Conservation (phyloP, 2,329 filamentous ascomycete species). For the Sporothrix curviconia region DNA sequence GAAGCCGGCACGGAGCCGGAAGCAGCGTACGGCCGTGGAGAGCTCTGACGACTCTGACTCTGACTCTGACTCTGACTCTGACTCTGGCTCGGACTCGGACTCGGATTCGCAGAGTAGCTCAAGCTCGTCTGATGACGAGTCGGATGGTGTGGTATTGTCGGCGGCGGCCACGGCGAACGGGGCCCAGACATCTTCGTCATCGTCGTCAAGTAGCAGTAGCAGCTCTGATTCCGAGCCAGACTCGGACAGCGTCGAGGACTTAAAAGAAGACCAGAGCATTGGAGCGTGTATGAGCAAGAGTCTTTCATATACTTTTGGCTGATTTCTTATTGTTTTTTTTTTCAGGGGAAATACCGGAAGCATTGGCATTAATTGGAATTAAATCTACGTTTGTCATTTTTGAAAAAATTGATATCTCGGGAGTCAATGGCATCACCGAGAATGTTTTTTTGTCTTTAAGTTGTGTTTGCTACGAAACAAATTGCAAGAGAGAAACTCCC, state of each 20-base stretch:
- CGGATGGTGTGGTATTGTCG: constrained; percentile 10
- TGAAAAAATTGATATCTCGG: too few relatives aligned
- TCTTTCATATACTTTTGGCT: too few relatives aligned
- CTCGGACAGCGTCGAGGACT: neutral
- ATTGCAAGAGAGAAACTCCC: too few relatives aligned
- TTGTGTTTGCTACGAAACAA: too few relatives aligned
- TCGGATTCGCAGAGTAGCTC: constrained; percentile 11
- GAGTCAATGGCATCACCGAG: too few relatives aligned
- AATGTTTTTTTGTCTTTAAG: too few relatives aligned
- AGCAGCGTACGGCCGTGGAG: constrained; percentile 44
- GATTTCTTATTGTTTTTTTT: too few relatives aligned
- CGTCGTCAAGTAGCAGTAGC: constrained; percentile 23
- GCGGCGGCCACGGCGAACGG: neutral
- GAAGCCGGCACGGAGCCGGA: constrained; percentile 43
- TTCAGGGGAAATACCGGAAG: too few relatives aligned
- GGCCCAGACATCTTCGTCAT: constrained; percentile 32
- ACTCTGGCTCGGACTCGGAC: constrained; percentile 20
- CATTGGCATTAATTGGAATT: too few relatives aligned
- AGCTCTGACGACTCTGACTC: constrained; percentile 31
- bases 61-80: constrained; percentile 24
- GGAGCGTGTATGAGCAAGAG: too few relatives aligned
- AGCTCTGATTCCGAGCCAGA: constrained; percentile 11
- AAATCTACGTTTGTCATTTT: too few relatives aligned
- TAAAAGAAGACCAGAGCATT: too few relatives aligned
- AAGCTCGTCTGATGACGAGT: constrained; percentile 1